Evolutionary conservation across 2,329 filamentous ascomycete genomes (phyloP).

Genomic region (Alternaria ethzedia): DNA sequence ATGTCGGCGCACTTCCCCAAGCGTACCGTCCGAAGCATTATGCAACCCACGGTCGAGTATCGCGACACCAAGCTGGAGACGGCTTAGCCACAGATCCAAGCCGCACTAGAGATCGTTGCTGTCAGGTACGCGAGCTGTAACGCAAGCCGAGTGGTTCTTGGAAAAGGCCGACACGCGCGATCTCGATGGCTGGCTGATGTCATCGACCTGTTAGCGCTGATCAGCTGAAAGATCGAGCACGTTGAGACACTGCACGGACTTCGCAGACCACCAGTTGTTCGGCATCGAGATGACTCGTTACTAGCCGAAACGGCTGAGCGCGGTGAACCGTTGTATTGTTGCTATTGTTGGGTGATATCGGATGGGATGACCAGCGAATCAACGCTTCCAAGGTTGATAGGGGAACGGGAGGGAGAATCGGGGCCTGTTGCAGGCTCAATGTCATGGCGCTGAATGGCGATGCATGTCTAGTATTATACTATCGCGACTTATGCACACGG

Average conservation of each 20-base stretch:
- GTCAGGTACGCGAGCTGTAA: constrained; percentile 14
- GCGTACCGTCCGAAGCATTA: constrained; percentile 1
- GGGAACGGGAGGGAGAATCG: neutral
- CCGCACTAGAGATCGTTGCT: neutral
- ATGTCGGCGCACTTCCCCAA: neutral
- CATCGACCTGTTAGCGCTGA: constrained; percentile 13
- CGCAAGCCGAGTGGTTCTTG: constrained; percentile 7
- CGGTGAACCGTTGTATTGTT: neutral
- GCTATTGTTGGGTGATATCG: neutral
- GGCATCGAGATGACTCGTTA: neutral
- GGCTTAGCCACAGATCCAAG: neutral
- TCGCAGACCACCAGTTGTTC: neutral
- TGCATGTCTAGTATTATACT: neutral
- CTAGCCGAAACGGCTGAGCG: neutral
- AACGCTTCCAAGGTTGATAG: neutral
- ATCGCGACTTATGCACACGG: neutral
- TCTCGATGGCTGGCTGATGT: constrained; percentile 11
- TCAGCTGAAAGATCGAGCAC: constrained; percentile 4
- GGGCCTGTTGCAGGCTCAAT: neutral
- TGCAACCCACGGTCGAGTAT: neutral
- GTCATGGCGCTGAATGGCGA: neutral
- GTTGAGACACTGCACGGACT: neutral
- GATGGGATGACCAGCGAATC: neutral
- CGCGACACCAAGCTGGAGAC: neutral
- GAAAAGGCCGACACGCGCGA: neutral